Evolutionary conservation across 2,329 filamentous ascomycete genomes (phyloP), one percentile per base, ranked within the genome.

Genomic region (Pestalotiopsis sp.): DNA sequence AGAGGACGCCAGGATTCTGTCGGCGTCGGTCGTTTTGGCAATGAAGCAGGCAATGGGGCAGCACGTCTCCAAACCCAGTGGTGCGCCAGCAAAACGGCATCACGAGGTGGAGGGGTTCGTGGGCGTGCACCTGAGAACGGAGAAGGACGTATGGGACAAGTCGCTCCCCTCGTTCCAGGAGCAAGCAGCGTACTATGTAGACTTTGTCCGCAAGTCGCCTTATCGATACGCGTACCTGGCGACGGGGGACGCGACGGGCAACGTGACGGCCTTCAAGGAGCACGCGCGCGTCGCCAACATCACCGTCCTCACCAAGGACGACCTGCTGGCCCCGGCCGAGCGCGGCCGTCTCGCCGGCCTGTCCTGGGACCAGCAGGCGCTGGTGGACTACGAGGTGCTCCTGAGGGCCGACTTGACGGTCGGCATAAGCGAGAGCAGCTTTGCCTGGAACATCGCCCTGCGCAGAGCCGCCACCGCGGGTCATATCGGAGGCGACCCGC

Each of bases 361-460:
- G 48, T 80, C 75, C 22, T 85, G 81, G 80, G 83, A 86, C 72
- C 84, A 86, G 74, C 81, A 82, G 67, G 81, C 80, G 3, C 74
- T 86, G 22, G 80, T 86, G 6, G 85, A 87, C 73, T 86, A 83
- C 73, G 82, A 86, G 70, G 79, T 87, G 3, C 74, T 86, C 70
- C 74, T 81, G 64, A 76, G 81, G 30, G 80, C 81, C 22, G 80
- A 78, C 11, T 74, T 80, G 20, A 81, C 86, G 67, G 78, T 79
- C 0, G 84, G 84, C 0, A 75, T 81, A 10, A 79, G 81, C 9
- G 80, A 80, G 72, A 83, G 81, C 67, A 79, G 77, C 68, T 84
- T 85, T 65, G 79, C 80, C 14, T 85, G 83, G 79, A 82, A 82
- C 66, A 71, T 86, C 17, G 83, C 82, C 10, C 71, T 85, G 68